A percentile compares a stretch with the other conserved stretches of the same genome.
These are phyloP conservation scores for Diutina rugosa DNA, from an alignment of 1,139 yeast genomes.

Conservation along the genomic window DNA sequence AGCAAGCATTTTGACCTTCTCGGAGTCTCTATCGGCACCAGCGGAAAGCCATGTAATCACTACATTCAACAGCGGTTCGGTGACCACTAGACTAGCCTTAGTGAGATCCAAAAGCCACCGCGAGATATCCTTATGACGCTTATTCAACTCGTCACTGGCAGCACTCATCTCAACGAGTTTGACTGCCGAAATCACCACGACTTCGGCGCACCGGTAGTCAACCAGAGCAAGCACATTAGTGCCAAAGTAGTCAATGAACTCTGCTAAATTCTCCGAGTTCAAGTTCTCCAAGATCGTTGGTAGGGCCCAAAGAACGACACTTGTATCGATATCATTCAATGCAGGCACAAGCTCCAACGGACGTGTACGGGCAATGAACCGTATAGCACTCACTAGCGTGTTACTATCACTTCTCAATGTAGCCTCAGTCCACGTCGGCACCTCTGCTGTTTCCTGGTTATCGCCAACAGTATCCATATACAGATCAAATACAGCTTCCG, in stretches of 20 bases:
- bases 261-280: background rate
- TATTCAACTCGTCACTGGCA: background rate
- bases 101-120: background rate
- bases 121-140: background rate
- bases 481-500: background rate
- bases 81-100: background rate
- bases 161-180: background rate
- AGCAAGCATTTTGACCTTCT: background rate
- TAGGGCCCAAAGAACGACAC: background rate
- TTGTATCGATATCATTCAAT: background rate
- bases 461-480: background rate
- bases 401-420: background rate
- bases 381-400: background rate
- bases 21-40: background rate
- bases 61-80: background rate
- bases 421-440: background rate
- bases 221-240: background rate
- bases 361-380: background rate
- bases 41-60: background rate
- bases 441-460: background rate
- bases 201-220: background rate
- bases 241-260: background rate
- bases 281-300: background rate
- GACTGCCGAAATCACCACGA: background rate
- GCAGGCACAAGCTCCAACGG: background rate